These are phyloP conservation scores for Entomortierella lignicola DNA, from an alignment of 192 early-diverging fungal species.

Conservation along the genomic window DNA sequence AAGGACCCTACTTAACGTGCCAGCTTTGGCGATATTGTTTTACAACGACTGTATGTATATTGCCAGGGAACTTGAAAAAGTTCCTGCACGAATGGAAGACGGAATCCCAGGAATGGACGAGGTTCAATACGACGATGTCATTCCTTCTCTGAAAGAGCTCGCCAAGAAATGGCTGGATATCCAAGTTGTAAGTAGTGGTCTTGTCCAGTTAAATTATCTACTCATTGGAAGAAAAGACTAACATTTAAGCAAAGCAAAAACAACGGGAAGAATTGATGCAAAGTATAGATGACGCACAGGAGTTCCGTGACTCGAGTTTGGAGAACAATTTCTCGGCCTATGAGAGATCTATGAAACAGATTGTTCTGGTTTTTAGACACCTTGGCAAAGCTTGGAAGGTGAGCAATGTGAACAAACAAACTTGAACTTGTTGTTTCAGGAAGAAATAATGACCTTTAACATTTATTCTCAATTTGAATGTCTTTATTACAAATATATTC, in stretches of 20 bases:
- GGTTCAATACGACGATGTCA: conserved; percentile 64
- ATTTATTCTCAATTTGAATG: too few species aligned
- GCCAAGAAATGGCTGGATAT: conserved; percentile 65
- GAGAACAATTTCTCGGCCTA: conserved; percentile 59
- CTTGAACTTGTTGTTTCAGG: too few species aligned
- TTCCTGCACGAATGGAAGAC: conserved; percentile 50
- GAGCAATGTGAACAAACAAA: not conserved
- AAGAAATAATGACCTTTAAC: too few species aligned
- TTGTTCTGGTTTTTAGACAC: conserved; percentile 58
- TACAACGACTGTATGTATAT: conserved; percentile 79
- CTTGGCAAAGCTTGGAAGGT: conserved; percentile 71
- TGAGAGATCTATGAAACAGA: conserved; percentile 63
- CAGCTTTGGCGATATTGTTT: conserved; percentile 72
- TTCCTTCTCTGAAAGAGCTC: conserved; percentile 58
- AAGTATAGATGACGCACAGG: conserved; percentile 53
- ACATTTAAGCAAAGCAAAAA: conserved; percentile 53
- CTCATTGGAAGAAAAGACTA: too few species aligned
- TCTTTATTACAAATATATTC: too few species aligned
- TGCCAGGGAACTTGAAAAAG: conserved; percentile 55
- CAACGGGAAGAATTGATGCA: conserved; percentile 63
- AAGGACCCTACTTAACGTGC: conserved; percentile 60
- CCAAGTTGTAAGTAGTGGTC: conserved; percentile 63
- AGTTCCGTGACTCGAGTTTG: conserved; percentile 49
- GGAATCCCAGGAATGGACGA: conserved; percentile 41
- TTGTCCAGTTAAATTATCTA: too few species aligned